Evolutionary conservation across 176 grass and related monocot species (phyloP).

Genomic region (Triticum dicoccoides): DNA sequence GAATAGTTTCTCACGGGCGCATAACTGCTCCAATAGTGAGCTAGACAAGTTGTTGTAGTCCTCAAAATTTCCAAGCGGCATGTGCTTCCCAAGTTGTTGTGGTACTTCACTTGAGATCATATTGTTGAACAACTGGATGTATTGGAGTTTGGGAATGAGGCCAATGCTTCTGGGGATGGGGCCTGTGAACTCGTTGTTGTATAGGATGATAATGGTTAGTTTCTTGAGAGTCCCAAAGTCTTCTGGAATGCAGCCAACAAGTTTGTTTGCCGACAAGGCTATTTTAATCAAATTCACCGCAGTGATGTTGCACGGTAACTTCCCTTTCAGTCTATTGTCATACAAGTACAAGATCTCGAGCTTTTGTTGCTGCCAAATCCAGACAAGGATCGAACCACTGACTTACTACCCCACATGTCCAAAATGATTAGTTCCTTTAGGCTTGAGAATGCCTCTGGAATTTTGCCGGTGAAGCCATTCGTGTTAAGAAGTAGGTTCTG

Average conservation of each 20-base stretch:
- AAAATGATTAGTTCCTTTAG: slow-evolving; percentile 30
- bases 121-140: slow-evolving; percentile 47
- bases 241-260: slow-evolving; percentile 41
- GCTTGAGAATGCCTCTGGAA: slow-evolving; percentile 20
- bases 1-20: slow-evolving; percentile 21
- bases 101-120: slow-evolving; percentile 41
- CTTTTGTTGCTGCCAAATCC: slow-evolving; percentile 41
- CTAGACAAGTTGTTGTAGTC: slow-evolving; percentile 39
- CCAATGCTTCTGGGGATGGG: slow-evolving; percentile 44
- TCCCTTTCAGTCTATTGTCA: slow-evolving; percentile 21
- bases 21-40: slow-evolving; percentile 35
- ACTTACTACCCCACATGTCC: slow-evolving; percentile 15
- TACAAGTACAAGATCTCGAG: slow-evolving; percentile 17
- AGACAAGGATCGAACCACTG: slow-evolving; percentile 32
- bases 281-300: slow-evolving; percentile 13
- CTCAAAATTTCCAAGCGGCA: slow-evolving; percentile 44
- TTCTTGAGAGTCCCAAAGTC: slow-evolving; percentile 14
- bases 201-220: slow-evolving; percentile 28
- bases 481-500: neutral
- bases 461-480: slow-evolving; percentile 7
- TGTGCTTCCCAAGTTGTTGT: slow-evolving; percentile 49
- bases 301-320: slow-evolving; percentile 5
- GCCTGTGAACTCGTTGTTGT: slow-evolving; percentile 42
- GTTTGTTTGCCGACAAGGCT: slow-evolving; percentile 40
- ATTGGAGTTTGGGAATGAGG: neutral